Evolutionary conservation across 495 filamentous ascomycete genomes (phyloP).

Genomic region (Lepidopterella palustris): DNA sequence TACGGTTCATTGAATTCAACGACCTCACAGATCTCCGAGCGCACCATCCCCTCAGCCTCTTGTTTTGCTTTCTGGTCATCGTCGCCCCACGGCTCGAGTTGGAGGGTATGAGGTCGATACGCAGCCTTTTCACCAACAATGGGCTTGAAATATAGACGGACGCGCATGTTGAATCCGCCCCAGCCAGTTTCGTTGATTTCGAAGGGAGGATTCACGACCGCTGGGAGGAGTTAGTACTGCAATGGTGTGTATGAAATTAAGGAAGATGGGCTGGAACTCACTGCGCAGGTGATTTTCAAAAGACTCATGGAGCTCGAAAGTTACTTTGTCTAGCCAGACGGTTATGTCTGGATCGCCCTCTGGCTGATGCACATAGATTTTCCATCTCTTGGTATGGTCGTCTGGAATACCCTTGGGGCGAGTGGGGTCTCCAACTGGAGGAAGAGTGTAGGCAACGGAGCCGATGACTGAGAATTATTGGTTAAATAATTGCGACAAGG

Average conservation of each 20-base stretch:
- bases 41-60: slow-evolving; percentile 56
- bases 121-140: slow-evolving; percentile 85
- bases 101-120: slow-evolving; percentile 82
- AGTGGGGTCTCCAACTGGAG: slow-evolving; percentile 65
- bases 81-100: slow-evolving; percentile 82
- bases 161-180: slow-evolving; percentile 94
- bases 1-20: slow-evolving; percentile 94
- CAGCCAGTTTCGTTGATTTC: slow-evolving; percentile 87
- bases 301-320: slow-evolving; percentile 95
- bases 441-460: slow-evolving; percentile 68
- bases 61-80: slow-evolving; percentile 65
- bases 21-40: slow-evolving; percentile 78
- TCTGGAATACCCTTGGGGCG: slow-evolving; percentile 52
- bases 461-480: slow-evolving; percentile 59
- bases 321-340: slow-evolving; percentile 93
- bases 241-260: background rate
- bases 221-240: background rate
- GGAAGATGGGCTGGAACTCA: slow-evolving; percentile 27
- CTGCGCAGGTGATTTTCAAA: slow-evolving; percentile 81
- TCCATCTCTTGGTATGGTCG: slow-evolving; percentile 95
- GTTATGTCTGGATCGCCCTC: slow-evolving; percentile 75
- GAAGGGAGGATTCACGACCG: slow-evolving; percentile 70
- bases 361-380: slow-evolving; percentile 81
- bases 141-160: slow-evolving; percentile 83
- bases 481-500: slow-evolving; percentile 14